phyloP scores from a whole-genome alignment of 768 basidiomycete genomes.

The Baorangia bicolor region DNA sequence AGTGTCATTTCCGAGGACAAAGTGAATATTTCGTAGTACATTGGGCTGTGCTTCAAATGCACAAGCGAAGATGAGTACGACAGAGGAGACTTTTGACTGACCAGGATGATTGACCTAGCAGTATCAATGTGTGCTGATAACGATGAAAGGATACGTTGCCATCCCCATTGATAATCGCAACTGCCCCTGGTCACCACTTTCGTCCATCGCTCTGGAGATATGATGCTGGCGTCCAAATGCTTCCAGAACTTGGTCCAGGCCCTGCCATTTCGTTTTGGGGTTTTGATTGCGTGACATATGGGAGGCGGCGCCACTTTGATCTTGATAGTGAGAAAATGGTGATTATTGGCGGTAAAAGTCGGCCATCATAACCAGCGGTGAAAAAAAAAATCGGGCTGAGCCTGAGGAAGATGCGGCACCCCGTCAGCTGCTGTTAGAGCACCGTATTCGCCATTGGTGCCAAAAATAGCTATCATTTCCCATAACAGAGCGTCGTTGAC shows the following conservation, averaged over 20 bases:
- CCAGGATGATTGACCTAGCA: not conserved
- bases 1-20: conserved; percentile 19
- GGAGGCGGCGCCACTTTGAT: conserved; percentile 5
- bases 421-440: not conserved
- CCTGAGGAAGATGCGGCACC: not conserved
- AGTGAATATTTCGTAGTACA: not conserved
- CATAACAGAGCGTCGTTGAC: conserved; percentile 8
- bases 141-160: not conserved
- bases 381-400: not conserved
- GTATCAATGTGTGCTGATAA: not conserved
- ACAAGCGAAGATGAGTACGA: not conserved
- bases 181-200: not conserved
- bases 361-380: not conserved
- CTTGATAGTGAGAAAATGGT: conserved; percentile 6
- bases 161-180: not conserved
- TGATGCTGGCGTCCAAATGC: not conserved
- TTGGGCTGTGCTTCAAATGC: not conserved
- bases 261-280: conserved; percentile 3
- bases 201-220: not conserved
- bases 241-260: not conserved
- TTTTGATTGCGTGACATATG: conserved; percentile 2
- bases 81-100: not conserved
- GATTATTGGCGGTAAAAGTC: not conserved
- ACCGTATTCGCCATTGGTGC: conserved; percentile 3
- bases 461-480: not conserved